Percentiles rank a stretch among this genome's conserved stretches.
Evolutionary conservation across 257 asterid genomes (phyloP).

Genomic region (Striga asiatica): DNA sequence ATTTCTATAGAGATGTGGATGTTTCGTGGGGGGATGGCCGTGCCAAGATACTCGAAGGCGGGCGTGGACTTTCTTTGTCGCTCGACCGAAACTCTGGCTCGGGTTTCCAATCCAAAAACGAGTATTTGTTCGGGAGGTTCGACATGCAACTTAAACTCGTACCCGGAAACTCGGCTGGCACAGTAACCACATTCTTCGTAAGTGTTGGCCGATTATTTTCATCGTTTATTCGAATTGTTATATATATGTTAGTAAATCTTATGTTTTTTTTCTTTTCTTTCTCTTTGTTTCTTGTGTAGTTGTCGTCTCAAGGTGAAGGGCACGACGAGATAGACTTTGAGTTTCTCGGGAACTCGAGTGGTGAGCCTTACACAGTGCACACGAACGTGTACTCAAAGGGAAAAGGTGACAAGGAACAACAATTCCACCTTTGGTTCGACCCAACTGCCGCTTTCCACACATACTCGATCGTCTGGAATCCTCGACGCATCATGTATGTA

Average conservation of each 20-base stretch:
- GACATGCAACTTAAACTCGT: slow-evolving; percentile 38
- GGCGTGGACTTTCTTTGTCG: slow-evolving; percentile 23
- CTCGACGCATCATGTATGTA: slow-evolving; percentile 29
- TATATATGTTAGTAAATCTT: too few relatives aligned
- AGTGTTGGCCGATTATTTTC: not conserved
- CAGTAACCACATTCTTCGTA: slow-evolving; percentile 54
- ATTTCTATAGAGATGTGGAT: slow-evolving; percentile 33
- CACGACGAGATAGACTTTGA: slow-evolving; percentile 39
- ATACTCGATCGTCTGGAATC: slow-evolving; percentile 31
- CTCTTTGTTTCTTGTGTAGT: not conserved
- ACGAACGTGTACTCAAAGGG: slow-evolving; percentile 33
- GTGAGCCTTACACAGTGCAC: slow-evolving; percentile 30
- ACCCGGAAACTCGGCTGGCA: slow-evolving; percentile 39
- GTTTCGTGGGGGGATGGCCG: slow-evolving; percentile 43
- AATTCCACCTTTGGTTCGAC: slow-evolving; percentile 36
- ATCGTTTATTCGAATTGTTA: too few relatives aligned
- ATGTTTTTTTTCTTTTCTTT: too few relatives aligned
- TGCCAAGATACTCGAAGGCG: slow-evolving; percentile 33
- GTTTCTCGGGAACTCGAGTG: slow-evolving; percentile 28
- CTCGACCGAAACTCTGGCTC: slow-evolving; percentile 38
- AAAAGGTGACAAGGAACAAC: slow-evolving; percentile 34
- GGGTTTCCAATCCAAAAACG: slow-evolving; percentile 37
- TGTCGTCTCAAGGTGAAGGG: slow-evolving; percentile 24
- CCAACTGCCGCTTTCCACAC: slow-evolving; percentile 33
- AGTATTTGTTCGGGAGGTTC: slow-evolving; percentile 33